Evolutionary conservation across 257 asterid genomes (phyloP).

Genomic region (Solanum corneliomulleri): DNA sequence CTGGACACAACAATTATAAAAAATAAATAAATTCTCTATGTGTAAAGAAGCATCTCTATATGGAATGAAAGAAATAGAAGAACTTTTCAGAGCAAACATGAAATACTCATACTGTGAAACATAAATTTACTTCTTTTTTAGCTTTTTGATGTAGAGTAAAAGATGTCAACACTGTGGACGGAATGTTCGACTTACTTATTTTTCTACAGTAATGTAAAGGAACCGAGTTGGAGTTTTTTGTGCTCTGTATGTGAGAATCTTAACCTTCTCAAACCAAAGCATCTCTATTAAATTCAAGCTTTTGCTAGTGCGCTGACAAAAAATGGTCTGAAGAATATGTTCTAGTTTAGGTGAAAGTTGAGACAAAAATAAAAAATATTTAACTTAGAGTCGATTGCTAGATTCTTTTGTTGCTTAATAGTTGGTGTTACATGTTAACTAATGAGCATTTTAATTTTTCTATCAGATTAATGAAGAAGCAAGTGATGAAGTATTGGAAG

Average conservation of each 20-base stretch:
- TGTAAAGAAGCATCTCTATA: not conserved
- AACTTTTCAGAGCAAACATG: too few species aligned
- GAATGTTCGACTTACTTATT: not conserved
- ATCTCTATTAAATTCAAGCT: not conserved
- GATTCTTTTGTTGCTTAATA: not conserved
- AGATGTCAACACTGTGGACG: not conserved
- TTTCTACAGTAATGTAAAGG: not conserved
- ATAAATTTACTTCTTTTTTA: not conserved
- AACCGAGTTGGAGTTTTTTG: not conserved
- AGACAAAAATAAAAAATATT: not conserved
- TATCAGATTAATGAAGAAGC: slow-evolving; percentile 94
- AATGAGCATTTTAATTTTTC: not conserved
- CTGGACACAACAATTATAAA: not conserved
- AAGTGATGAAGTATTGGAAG: slow-evolving; percentile 81
- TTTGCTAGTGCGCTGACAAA: not conserved
- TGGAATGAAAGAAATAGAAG: not conserved
- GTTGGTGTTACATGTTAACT: not conserved
- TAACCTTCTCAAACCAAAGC: not conserved
- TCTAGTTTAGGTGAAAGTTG: not conserved
- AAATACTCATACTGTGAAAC: not conserved
- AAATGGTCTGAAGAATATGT: not conserved
- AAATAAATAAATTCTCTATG: not conserved
- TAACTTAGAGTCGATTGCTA: not conserved
- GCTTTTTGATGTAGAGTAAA: not conserved
- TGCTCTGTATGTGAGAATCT: not conserved